Base-by-base conservation (phyloP, 306 rosid genomes). In the Quercus variabilis region DNA sequence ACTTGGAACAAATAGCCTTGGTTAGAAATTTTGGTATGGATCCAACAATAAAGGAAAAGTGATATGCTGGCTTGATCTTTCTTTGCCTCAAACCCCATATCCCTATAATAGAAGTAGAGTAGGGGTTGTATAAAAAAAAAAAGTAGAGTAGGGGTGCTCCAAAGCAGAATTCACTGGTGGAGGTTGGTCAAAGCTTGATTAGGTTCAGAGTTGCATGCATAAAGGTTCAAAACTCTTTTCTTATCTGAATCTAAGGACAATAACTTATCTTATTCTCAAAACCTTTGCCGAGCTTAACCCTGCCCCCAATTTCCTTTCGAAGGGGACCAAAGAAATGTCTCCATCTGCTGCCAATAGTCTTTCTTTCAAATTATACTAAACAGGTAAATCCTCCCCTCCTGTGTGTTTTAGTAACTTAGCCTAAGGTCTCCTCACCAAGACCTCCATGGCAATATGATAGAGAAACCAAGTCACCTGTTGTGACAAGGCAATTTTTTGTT, bases 301-400 rank as follows among this genome's bases (percentile, higher is more conserved):
- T 76, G 49, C 74, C 74, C 74, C 52, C 21, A 71, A 62, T 76
- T 76, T 76, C 49, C 63, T 63, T 76, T 76, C 51, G 52, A 64
- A 64, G 15, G 73, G 64, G 74, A 68, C 80, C 73, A 54, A 78
- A 78, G 19, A 78, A 78, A 78, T 78, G 65, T 64, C 63, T 76
- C 73, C 81, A 54, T n/a, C 46, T 76, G 69, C 69, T 28, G 68
- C 74, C 69, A 55, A 69, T 55, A 78, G 41, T 46, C 54, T 49
- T 49, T 49, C 54, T 49, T 49, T 13, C 4, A 49, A 49, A 49
- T 49, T 12, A 49, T 49, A 3, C 54, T 49, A 49, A 49, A 49
- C 15, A 13, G 17, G 17, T 49, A 11, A 49, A 49, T 49, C 54
- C 54, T 12, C 17, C 54, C 15, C 54, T 49, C 54, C 17, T 13